A percentile compares a stretch with the other conserved stretches of the same genome.
phyloP scores from a whole-genome alignment of 768 basidiomycete species.

The Leccinum aurantiacum region DNA sequence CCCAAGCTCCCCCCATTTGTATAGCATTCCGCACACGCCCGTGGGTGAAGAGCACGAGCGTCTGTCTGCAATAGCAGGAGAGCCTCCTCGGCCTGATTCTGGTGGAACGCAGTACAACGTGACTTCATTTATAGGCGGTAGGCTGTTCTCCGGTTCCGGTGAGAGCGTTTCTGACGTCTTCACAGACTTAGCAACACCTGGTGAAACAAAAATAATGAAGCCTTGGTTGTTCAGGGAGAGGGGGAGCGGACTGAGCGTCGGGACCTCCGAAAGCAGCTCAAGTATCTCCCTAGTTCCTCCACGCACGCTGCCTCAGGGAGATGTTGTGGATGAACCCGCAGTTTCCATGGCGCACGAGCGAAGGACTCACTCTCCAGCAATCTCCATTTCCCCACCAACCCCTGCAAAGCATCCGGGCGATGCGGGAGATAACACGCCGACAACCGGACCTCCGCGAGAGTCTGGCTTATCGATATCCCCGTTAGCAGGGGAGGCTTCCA shows the following conservation, averaged over 20 bases:
- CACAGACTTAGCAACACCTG: conserved; percentile 37
- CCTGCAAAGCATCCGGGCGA: background rate
- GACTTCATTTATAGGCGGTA: conserved; percentile 68
- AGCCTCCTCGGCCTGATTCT: conserved; percentile 37
- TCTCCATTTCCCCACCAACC: conserved; percentile 23
- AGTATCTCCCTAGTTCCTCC: background rate
- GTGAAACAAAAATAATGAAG: conserved; percentile 11
- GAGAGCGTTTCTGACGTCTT: conserved; percentile 5
- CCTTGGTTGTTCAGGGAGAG: conserved; percentile 1
- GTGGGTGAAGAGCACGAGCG: conserved; percentile 12
- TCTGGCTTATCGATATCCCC: conserved; percentile 32
- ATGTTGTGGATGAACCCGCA: background rate
- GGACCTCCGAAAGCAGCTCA: background rate
- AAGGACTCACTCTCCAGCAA: conserved; percentile 17
- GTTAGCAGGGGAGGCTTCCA: conserved; percentile 11
- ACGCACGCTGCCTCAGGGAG: background rate
- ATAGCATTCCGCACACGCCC: conserved; percentile 21
- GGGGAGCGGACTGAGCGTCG: conserved; percentile 5
- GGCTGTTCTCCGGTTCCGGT: conserved; percentile 16
- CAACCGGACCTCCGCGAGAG: conserved; percentile 23
- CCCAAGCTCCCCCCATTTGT: conserved; percentile 15
- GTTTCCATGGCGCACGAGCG: background rate
- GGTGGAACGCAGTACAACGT: conserved; percentile 63
- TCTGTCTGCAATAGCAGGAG: conserved; percentile 15
- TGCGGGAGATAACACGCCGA: conserved; percentile 27